These are phyloP conservation scores for Corymbia calophylla DNA, from an alignment of 441 rosid genomes.

Conservation along the genomic window DNA sequence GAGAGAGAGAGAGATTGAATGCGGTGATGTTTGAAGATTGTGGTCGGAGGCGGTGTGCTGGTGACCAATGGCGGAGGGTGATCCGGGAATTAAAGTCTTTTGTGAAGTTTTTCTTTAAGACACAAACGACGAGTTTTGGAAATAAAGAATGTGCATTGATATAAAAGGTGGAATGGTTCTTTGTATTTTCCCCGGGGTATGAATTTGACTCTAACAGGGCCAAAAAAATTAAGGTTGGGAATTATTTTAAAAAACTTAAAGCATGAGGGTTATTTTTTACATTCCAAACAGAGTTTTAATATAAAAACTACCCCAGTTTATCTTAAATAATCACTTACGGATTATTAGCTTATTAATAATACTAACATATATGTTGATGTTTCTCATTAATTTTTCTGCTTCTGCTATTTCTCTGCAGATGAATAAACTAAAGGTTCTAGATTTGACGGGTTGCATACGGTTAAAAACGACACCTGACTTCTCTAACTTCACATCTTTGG, in stretches of 20 bases:
- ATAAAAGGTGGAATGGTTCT: no score
- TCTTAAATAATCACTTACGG: neutral
- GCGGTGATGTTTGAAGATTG: neutral
- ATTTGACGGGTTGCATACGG: neutral
- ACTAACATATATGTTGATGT: neutral
- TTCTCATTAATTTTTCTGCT: neutral
- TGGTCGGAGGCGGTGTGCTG: neutral
- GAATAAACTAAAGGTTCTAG: neutral
- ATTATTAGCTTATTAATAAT: neutral
- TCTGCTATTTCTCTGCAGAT: neutral
- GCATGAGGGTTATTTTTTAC: no score
- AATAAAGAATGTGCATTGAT: no score
- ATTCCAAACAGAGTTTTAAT: no score
- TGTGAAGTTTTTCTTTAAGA: neutral
- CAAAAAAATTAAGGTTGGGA: no score
- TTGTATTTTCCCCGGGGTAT: no score
- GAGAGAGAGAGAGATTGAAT: no score
- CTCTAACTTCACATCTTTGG: neutral
- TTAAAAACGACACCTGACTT: neutral
- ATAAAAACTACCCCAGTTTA: no score
- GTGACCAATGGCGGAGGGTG: neutral
- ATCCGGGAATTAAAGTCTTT: rapidly evolving
- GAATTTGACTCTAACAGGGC: no score
- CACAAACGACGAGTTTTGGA: no score
- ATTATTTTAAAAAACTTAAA: no score